Evolutionary conservation across 2,329 filamentous ascomycete genomes (phyloP), one percentile per base, ranked within the genome.

Genomic region (Ophiostoma australiae): DNA sequence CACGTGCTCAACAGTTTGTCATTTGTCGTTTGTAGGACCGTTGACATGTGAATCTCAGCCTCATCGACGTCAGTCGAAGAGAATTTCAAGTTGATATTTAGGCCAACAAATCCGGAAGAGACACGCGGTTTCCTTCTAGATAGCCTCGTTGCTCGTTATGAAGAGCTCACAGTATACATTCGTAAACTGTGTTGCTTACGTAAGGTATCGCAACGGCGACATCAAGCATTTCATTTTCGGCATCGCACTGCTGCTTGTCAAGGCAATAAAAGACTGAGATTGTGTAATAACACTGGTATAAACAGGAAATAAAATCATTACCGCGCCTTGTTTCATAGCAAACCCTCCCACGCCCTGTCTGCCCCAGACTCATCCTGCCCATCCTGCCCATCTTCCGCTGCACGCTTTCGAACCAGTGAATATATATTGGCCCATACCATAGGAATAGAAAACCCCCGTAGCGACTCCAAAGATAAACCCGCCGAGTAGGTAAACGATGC

Each of bases 381-480:
- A 20, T n/a, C n/a, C n/a, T n/a, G n/a, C n/a, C 10, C 65, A 41
- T 48, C 37, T 15, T 27, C 33, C 63, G 23, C 17, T 13, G 1
- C 33, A 23, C 6, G 20, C 4, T 39, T 41, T 44, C 4, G 35
- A 67, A 27, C 66, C 63, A 48, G 35, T 48, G 39, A 48, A 41
- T 67, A 3, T 41, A 67, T 44, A 39, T 37, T 67, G 65, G 65
- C 65, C 27, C 65, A 27, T 13, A 35, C 65, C 65, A 67, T 37
- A 23, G 23, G 17, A 44, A 44, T 37, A 23, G 23, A 15, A 44
- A 31, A 37, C 17, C 37, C 37, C 65, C 65, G 23, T 44, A 33
- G 8, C 39, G 66, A 67, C 66, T 67, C 66, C 66, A 67, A 48
- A 66, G 35, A 39, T 65, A 67, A 13, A 48, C 37, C 66, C 65